Conservation (phyloP, 192 early-diverging fungal genomes). For the Coemansia sp. region DNA sequence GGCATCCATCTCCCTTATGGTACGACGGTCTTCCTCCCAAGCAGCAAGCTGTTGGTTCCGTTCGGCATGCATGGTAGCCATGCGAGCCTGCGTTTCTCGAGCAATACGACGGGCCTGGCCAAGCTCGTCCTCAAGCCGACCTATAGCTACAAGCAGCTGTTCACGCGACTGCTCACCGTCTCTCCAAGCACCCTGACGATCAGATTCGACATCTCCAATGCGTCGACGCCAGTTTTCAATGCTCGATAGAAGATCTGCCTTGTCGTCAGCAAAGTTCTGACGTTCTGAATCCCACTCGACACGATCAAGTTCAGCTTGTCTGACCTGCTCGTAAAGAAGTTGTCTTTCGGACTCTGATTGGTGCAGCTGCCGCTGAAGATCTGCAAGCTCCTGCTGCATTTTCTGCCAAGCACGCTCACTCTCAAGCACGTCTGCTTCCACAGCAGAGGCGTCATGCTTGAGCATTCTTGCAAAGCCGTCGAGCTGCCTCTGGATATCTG, state of each 20-base stretch:
- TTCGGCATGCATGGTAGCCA: slow-evolving; percentile 1
- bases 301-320: slow-evolving; percentile 24
- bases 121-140: slow-evolving; percentile 29
- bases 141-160: slow-evolving; percentile 34
- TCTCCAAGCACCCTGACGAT: slow-evolving; percentile 44
- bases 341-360: slow-evolving; percentile 29
- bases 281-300: slow-evolving; percentile 48
- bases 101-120: slow-evolving; percentile 7
- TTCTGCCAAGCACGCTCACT: slow-evolving; percentile 39
- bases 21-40: background rate
- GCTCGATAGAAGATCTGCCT: slow-evolving; percentile 22
- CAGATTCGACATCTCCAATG: slow-evolving; percentile 38
- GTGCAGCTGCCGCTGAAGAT: slow-evolving; percentile 18
- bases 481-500: slow-evolving; percentile 34
- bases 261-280: slow-evolving; percentile 32
- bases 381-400: slow-evolving; percentile 33
- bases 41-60: background rate
- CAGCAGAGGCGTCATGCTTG: slow-evolving; percentile 39
- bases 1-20: background rate
- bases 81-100: slow-evolving; percentile 1
- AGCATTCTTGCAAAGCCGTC: slow-evolving; percentile 39
- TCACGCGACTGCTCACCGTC: slow-evolving; percentile 39
- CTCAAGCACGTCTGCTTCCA: slow-evolving; percentile 29
- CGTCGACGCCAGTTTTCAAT: slow-evolving; percentile 42
- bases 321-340: slow-evolving; percentile 19